Percentiles rank a stretch among this genome's conserved stretches.
Evolutionary conservation across 73 alveolate genomes (phyloP).

Genomic region (Paramecium caudatum): DNA sequence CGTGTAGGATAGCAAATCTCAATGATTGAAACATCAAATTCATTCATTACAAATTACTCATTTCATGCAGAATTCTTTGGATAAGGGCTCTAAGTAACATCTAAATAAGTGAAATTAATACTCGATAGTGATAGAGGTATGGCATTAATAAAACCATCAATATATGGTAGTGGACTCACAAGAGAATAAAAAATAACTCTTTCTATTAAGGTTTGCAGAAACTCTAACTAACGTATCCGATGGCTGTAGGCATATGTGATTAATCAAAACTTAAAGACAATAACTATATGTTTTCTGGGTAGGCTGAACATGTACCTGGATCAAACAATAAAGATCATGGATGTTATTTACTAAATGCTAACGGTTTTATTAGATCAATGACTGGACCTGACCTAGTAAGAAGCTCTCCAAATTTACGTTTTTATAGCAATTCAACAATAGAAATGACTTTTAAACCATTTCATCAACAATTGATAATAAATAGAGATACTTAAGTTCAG

Average conservation of each 20-base stretch:
- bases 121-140: slow-evolving; percentile 6
- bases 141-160: slow-evolving; percentile 43
- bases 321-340: slow-evolving; percentile 56
- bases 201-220: not conserved
- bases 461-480: slow-evolving; percentile 21
- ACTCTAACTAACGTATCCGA: slow-evolving; percentile 13
- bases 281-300: not conserved
- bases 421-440: slow-evolving; percentile 43
- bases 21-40: slow-evolving; percentile 5
- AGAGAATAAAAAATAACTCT: slow-evolving; percentile 5
- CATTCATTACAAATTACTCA: not conserved
- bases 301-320: slow-evolving; percentile 55
- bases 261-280: not conserved
- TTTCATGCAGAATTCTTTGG: slow-evolving; percentile 50
- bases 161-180: slow-evolving; percentile 16
- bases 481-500: slow-evolving; percentile 41
- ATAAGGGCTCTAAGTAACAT: not conserved
- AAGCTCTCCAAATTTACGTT: slow-evolving; percentile 30
- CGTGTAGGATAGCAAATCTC: slow-evolving; percentile 11
- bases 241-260: slow-evolving; percentile 49
- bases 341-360: slow-evolving; percentile 14
- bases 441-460: slow-evolving; percentile 60
- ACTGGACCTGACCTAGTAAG: slow-evolving; percentile 13
- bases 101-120: slow-evolving; percentile 16
- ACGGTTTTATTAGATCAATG: slow-evolving; percentile 43